Conservation (phyloP, 805 yeast genomes). For the Myxozyma mucilagina region DNA sequence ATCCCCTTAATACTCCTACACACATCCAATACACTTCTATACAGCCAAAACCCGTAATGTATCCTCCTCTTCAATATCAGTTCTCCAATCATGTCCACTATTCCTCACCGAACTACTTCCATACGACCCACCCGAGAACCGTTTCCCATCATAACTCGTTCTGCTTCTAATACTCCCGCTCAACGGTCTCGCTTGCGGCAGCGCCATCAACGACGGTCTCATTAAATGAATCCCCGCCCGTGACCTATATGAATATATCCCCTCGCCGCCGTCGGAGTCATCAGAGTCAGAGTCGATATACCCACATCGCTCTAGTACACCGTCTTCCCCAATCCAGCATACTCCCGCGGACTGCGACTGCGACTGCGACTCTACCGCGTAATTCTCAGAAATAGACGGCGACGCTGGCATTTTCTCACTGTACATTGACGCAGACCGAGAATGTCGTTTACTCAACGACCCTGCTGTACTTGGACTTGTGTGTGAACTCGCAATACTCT, state of each 20-base stretch:
- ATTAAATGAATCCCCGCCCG: background rate
- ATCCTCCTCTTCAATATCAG: constrained; percentile 10
- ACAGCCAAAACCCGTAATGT: constrained; percentile 2
- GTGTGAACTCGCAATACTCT: background rate
- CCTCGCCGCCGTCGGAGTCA: background rate
- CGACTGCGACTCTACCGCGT: background rate
- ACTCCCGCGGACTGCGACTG: constrained; percentile 11
- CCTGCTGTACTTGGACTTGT: background rate
- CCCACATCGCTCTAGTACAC: constrained; percentile 8
- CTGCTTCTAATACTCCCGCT: constrained; percentile 7
- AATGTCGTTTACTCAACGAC: background rate
- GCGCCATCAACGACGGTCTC: background rate
- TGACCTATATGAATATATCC: background rate
- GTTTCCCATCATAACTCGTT: constrained; percentile 4
- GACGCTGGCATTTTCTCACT: background rate
- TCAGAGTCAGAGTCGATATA: constrained; percentile 7
- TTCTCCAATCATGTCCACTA: constrained; percentile 17
- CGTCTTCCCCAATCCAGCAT: constrained; percentile 28
- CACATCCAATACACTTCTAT: background rate
- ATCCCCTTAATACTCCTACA: background rate
- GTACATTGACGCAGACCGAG: constrained; percentile 1
- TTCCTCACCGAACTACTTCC: constrained; percentile 12
- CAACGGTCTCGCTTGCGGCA: background rate
- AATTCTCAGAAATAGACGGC: background rate
- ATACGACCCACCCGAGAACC: background rate